Conservation (phyloP, 1,139 yeast genomes). For the Nakaseomyces nivariensis region DNA sequence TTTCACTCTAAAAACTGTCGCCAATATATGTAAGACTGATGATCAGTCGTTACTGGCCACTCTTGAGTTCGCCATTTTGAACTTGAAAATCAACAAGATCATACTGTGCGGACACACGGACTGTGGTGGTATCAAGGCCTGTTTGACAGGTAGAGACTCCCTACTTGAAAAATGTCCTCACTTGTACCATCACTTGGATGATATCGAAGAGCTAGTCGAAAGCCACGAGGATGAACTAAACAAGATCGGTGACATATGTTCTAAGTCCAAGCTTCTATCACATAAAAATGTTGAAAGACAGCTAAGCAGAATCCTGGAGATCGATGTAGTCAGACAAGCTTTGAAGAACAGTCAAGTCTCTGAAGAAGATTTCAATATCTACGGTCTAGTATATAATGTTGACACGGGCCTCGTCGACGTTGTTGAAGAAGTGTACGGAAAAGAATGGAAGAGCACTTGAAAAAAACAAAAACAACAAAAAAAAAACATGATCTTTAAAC, state of each 20-base stretch:
- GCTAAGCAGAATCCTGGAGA: slow-evolving; percentile 40
- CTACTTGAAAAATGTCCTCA: slow-evolving; percentile 34
- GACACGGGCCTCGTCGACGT: slow-evolving; percentile 56
- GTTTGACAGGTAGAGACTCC: slow-evolving; percentile 53
- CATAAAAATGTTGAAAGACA: slow-evolving; percentile 71
- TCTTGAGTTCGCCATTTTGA: slow-evolving; percentile 84
- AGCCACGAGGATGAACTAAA: slow-evolving; percentile 28
- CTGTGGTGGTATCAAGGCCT: slow-evolving; percentile 94
- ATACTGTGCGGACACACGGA: slow-evolving; percentile 96
- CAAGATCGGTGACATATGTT: slow-evolving; percentile 21
- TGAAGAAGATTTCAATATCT: slow-evolving; percentile 37
- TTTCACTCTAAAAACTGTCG: slow-evolving; percentile 88
- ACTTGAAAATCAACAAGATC: slow-evolving; percentile 70
- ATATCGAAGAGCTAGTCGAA: slow-evolving; percentile 39
- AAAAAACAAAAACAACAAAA: not conserved
- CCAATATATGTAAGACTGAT: slow-evolving; percentile 63
- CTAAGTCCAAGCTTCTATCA: slow-evolving; percentile 55
- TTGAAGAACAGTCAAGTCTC: slow-evolving; percentile 52
- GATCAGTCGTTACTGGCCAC: slow-evolving; percentile 77
- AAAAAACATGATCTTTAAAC: no score
- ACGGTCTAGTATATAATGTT: slow-evolving; percentile 86
- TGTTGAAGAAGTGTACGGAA: slow-evolving; percentile 26
- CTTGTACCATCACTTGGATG: slow-evolving; percentile 32
- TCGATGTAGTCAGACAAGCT: slow-evolving; percentile 70
- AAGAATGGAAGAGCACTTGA: not conserved